Base-by-base conservation (phyloP, 306 rosid genomes). In the Spatholobus suberectus region DNA sequence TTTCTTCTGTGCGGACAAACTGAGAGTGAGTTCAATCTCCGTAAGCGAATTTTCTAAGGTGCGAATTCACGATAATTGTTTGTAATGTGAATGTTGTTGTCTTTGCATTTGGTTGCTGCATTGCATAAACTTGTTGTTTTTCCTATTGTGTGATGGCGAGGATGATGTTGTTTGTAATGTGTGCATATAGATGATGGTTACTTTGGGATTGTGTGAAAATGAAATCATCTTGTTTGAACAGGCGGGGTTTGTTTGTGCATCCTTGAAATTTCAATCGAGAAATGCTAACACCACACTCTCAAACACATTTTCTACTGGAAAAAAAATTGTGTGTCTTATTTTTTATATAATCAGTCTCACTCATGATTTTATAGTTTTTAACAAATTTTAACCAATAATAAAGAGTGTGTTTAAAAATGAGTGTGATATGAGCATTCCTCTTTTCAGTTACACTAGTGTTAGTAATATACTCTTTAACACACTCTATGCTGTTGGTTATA, bases 51-150 rank as follows among this genome's bases (percentile, higher is more conserved):
- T 43, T 7, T 70, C 52, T 14, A 21, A 34, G 82, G 77, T 71
- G 14, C 12, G 57, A 17, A 37, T 70, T 79, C 18, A 11, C 38
- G 24, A 26, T 66, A 26, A 3, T 40, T 40, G 18, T 47, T 59
- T 5, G 67, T 20, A 58, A 24, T 26, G 9, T 6, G 55, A 70
- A 8, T 41, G 24, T 5, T 26, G 3, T 21, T 35, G 34, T 40
- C 40, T 61, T 38, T 65, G 44, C 76, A 49, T 68, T 67, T n/a
- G 44, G 34, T 18, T 44, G 35, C 71, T 76, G 58, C 58, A 27
- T 76, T 61, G 0, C 32, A n/a, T 46, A 47, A 59, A 17, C 44
- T 34, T 76, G 38, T 61, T 58, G 21, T 62, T 55, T 17, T 52
- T 29, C 6, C 26, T 0, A 7, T 24, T 14, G 69, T 75, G 26